phyloP scores from a whole-genome alignment of 257 asterid genomes.

The Petrea volubilis region DNA sequence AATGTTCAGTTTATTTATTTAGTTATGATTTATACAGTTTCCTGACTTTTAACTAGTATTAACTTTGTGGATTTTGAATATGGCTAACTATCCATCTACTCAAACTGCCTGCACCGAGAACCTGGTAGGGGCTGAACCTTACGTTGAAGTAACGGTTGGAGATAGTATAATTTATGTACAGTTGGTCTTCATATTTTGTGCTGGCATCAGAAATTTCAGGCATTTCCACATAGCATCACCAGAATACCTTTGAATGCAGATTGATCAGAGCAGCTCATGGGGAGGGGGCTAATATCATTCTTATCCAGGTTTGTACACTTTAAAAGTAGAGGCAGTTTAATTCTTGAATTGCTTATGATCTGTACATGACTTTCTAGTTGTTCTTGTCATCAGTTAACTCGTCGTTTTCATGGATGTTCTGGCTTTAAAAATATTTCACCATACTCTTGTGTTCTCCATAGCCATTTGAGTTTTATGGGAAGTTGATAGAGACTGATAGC shows the following conservation, averaged over 20 bases:
- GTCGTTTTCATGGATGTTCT: background rate
- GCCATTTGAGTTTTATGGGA: background rate
- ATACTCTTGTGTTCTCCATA: background rate
- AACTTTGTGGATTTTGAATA: background rate
- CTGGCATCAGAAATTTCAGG: background rate
- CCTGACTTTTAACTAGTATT: background rate
- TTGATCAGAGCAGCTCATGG: constrained; percentile 84
- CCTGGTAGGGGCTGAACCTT: background rate
- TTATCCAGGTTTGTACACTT: constrained; percentile 67
- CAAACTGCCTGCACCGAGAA: background rate
- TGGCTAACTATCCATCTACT: background rate
- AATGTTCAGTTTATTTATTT: background rate
- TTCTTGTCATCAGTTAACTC: background rate
- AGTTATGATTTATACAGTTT: background rate
- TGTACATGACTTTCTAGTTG: background rate
- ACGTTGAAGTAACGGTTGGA: background rate
- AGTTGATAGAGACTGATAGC: background rate
- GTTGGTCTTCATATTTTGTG: background rate
- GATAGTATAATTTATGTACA: background rate
- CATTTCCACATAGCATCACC: constrained; percentile 3
- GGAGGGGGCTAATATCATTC: constrained; percentile 92
- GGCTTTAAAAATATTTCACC: background rate
- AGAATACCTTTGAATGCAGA: constrained; percentile 46
- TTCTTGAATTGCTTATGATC: constrained; percentile 8
- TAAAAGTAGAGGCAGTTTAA: background rate